These are phyloP conservation scores for Crithidia brevicula DNA, from an alignment of 208 protist species.

Conservation along the genomic window DNA sequence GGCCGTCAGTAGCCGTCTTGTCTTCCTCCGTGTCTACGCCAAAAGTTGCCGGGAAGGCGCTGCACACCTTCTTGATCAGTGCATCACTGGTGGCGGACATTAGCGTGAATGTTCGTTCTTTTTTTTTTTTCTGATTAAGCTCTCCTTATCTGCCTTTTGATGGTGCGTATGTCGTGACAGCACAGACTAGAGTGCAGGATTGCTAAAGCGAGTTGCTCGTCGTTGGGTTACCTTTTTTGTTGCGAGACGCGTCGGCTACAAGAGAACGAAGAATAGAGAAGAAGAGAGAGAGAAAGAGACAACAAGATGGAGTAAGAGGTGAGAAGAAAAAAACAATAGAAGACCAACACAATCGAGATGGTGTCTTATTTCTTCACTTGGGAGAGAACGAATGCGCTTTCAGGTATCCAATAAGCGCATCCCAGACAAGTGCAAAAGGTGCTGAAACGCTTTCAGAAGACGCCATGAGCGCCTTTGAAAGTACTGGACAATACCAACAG, in stretches of 20 bases:
- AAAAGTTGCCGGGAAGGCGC: constrained; percentile 41
- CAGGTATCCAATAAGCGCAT: too few species aligned
- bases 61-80: constrained; percentile 44
- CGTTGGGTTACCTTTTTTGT: too few species aligned
- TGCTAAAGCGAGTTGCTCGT: background rate
- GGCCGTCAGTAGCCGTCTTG: background rate
- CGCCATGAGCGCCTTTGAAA: too few species aligned
- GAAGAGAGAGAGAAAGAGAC: background rate
- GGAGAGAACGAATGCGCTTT: too few species aligned
- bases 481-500: too few species aligned
- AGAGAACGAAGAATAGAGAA: background rate
- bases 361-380: too few species aligned
- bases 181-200: background rate
- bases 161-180: constrained; percentile 7
- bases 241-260: background rate
- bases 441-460: too few species aligned
- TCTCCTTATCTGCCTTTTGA: too few species aligned
- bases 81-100: constrained; percentile 38
- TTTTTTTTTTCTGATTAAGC: too few species aligned
- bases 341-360: background rate
- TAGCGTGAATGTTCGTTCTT: too few species aligned
- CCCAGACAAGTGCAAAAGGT: too few species aligned
- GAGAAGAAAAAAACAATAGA: constrained; percentile 1
- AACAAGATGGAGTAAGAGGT: background rate
- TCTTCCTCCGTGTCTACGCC: constrained; percentile 32